Evolutionary conservation across 2,329 filamentous ascomycete genomes (phyloP).

Genomic region (Fusarium graminum): DNA sequence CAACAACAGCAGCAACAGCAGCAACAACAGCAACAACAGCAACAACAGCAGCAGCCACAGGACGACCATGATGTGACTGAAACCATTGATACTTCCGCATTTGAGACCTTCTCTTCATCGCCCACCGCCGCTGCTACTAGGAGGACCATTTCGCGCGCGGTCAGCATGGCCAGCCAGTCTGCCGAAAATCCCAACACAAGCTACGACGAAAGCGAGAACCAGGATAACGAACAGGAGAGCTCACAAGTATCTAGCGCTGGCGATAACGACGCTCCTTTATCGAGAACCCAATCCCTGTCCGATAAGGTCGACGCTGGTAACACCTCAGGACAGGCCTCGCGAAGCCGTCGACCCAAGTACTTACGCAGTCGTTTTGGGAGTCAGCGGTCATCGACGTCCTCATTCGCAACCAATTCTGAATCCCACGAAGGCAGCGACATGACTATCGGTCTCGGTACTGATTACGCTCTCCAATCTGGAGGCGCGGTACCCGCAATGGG

Average conservation of each 20-base stretch:
- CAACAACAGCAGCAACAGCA: slow-evolving; percentile 13
- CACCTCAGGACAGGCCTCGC: slow-evolving; percentile 62
- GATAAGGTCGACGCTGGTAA: slow-evolving; percentile 60
- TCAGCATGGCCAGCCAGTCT: slow-evolving; percentile 59
- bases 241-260: slow-evolving; percentile 50
- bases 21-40: slow-evolving; percentile 6
- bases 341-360: slow-evolving; percentile 67
- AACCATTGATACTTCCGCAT: slow-evolving; percentile 62
- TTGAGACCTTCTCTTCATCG: slow-evolving; percentile 68
- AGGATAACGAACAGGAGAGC: slow-evolving; percentile 49
- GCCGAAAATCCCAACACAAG: slow-evolving; percentile 41
- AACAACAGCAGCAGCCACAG: slow-evolving; percentile 17
- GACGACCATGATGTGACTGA: slow-evolving; percentile 48
- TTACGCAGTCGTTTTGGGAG: slow-evolving; percentile 69
- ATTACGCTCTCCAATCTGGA: slow-evolving; percentile 86
- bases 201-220: slow-evolving; percentile 47
- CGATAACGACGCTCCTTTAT: slow-evolving; percentile 49
- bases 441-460: slow-evolving; percentile 75
- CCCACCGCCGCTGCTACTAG: slow-evolving; percentile 68
- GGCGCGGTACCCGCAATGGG: slow-evolving; percentile 74
- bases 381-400: slow-evolving; percentile 72
- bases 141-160: slow-evolving; percentile 65
- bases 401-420: slow-evolving; percentile 67
- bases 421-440: slow-evolving; percentile 76
- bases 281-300: slow-evolving; percentile 51